Base-by-base conservation (phyloP, 805 yeast species). In the Spencermartinsiella europaea region DNA sequence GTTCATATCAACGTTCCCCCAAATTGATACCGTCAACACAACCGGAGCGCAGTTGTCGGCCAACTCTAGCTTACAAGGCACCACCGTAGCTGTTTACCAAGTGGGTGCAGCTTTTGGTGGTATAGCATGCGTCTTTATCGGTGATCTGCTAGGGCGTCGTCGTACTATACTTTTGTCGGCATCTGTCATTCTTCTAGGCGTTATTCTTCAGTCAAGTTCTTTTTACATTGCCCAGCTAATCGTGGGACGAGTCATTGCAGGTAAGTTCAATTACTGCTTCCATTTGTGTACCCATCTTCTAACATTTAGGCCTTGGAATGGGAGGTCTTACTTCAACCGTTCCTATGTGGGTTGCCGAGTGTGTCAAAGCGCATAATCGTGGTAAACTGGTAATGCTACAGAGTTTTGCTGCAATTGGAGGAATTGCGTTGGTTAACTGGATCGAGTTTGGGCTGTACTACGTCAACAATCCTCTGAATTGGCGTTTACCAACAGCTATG, bases 271-370 rank as follows among this genome's bases (percentile, higher is more conserved):
- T n/a, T n/a, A n/a, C n/a, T n/a, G n/a, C n/a, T n/a, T n/a, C n/a
- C n/a, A n/a, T n/a, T n/a, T n/a, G n/a, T n/a, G n/a, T n/a, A n/a
- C n/a, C n/a, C n/a, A n/a, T n/a, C n/a, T n/a, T n/a, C n/a, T n/a
- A n/a, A n/a, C n/a, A n/a, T n/a, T n/a, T 34, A 21, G 51, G 51
- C 17, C 41, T 46, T 46, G 93, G 91, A 57, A 83, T 80, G 51
- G 93, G 93, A 51, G 64, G 83, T 61, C 78, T 79, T 61, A 81
- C 89, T 14, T 79, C 90, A n/a, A 82, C 89, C 27, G 81, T 82
- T 47, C 95, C 95, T 15, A 81, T 82, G 50, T 85, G 84, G 79
- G 89, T 82, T 62, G 75, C 91, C 1, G 95, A 85, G 65, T 75
- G 80, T 66, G 75, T 88, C 35, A 76, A 74, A 48, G 75, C 86